Base-by-base conservation (phyloP, 2,329 filamentous ascomycete species). In the Verticillium dahliae region DNA sequence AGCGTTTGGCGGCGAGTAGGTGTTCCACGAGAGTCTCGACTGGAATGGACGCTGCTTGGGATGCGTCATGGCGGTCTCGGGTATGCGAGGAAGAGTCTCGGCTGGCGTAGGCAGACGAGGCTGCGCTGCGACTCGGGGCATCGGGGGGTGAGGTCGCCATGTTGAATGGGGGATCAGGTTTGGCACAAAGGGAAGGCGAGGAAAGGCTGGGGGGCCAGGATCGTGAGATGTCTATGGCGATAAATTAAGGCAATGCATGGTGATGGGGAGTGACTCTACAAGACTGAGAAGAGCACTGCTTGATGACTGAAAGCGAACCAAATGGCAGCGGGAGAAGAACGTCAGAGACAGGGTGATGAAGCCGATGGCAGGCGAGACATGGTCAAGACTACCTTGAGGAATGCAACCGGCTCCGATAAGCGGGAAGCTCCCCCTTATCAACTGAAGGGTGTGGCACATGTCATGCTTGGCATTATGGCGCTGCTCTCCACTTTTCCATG, bases 1-100 rank as follows among this genome's bases (percentile, higher is more conserved):
- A 93, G 55, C 91, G 87, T 73, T 97, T 97, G 9, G 94, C 90
- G 35, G 90, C 88, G 50, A 97, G 86, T 39, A 97, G 88, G 75
- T 96, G 88, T 60, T 87, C 85, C 61, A 97, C 90, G 54, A 98
- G 86, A 31, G 86, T 87, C 68, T 96, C 91, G 70, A 96, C 84
- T 31, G 83, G 54, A 34, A 56, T 56, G 54, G 54, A 56, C 5
- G 31, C 54, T 7, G 54, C 13, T 9, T 10, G 27, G 54, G 54
- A 35, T 34, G 54, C 13, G 54, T 56, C 13, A 14, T 33, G 54
- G 54, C 14, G 54, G 54, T 56, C n/a, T 22, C n/a, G 35, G 27
- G 56, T 33, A 27, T 58, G 35, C 56, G 35, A 33, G 22, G 56
- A 45, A 22, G 56, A 58, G 18, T 58, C 37, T 33, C 56, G 56